Conservation (phyloP, 805 yeast species). For the Wickerhamomyces bovis region DNA sequence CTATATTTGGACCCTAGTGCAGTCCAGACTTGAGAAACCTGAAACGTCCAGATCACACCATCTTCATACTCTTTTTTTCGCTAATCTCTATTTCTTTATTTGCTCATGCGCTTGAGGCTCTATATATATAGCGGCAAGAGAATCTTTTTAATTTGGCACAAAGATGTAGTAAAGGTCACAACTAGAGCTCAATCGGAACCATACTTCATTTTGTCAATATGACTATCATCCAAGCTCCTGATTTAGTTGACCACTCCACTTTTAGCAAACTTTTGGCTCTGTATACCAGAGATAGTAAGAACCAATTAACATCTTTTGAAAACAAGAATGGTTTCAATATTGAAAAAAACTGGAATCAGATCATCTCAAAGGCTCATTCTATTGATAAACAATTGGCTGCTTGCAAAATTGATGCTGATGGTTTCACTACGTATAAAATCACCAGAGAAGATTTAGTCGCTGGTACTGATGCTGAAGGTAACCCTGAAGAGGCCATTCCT, state of each 20-base stretch:
- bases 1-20: neutral
- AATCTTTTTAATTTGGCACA: neutral
- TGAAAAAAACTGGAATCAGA: conserved; percentile 24
- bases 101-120: neutral
- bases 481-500: conserved; percentile 8
- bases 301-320: conserved; percentile 21
- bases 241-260: conserved; percentile 27
- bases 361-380: neutral
- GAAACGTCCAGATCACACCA: neutral
- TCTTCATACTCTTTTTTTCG: neutral
- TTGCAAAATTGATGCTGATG: neutral
- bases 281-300: conserved; percentile 27
- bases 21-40: neutral
- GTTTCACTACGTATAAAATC: neutral
- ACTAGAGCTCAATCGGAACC: too few species aligned
- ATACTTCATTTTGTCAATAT: neutral
- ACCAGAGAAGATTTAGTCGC: conserved; percentile 4
- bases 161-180: neutral
- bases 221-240: neutral
- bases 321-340: conserved; percentile 29
- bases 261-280: conserved; percentile 33
- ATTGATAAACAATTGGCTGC: neutral
- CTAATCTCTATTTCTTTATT: neutral
- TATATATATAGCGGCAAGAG: neutral
- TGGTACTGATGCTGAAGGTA: neutral